Percentiles rank a stretch among this genome's conserved stretches.
Evolutionary conservation across 345 rosid species (phyloP).

Genomic region (Rhizophora apiculata): DNA sequence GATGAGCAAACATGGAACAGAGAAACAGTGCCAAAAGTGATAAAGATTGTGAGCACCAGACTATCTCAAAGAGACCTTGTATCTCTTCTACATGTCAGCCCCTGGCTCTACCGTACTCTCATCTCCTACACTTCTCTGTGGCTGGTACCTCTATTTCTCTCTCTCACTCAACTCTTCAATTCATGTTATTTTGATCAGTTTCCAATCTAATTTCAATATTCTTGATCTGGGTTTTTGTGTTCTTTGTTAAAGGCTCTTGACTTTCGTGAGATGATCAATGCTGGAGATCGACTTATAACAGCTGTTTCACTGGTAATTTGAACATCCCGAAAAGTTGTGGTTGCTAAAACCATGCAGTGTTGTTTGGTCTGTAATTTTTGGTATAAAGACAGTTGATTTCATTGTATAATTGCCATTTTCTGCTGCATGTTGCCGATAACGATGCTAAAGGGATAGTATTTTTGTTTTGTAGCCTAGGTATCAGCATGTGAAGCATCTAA

Average conservation of each 20-base stretch:
- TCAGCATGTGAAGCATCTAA: slow-evolving; percentile 56
- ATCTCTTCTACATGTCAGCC: slow-evolving; percentile 70
- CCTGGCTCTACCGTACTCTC: slow-evolving; percentile 64
- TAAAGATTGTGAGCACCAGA: slow-evolving; percentile 63
- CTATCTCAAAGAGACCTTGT: slow-evolving; percentile 63
- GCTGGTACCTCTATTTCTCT: slow-evolving; percentile 45
- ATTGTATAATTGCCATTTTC: neutral
- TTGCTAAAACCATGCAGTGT: neutral
- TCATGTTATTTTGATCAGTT: neutral
- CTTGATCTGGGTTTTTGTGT: slow-evolving; percentile 19
- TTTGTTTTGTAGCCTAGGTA: slow-evolving; percentile 60
- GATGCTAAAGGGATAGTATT: neutral
- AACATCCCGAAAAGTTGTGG: neutral
- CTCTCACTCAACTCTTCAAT: neutral
- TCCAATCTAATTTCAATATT: neutral
- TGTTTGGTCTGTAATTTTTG: neutral
- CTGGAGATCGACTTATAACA: slow-evolving; percentile 67
- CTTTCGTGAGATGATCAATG: slow-evolving; percentile 68
- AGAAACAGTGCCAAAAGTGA: slow-evolving; percentile 64
- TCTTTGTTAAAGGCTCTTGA: slow-evolving; percentile 52
- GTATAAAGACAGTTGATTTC: neutral
- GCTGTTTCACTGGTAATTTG: slow-evolving; percentile 69
- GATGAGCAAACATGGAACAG: slow-evolving; percentile 50
- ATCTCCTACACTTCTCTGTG: slow-evolving; percentile 58
- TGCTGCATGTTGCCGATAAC: neutral